These are phyloP conservation scores for Phytophthora sansomeana DNA, from an alignment of 352 stramenopile genomes.

Conservation along the genomic window DNA sequence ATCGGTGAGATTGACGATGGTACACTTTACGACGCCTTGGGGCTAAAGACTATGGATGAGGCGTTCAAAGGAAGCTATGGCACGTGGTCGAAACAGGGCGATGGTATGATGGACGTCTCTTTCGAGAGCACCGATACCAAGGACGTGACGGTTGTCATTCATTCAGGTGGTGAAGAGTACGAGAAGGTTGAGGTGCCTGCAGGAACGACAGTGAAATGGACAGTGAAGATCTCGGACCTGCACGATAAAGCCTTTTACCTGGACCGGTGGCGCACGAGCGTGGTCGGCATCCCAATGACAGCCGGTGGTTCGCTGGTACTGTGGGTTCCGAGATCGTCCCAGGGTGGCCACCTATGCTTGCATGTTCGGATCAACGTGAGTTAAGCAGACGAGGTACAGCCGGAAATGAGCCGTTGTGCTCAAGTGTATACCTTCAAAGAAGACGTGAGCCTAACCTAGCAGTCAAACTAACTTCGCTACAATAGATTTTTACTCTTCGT, in stretches of 20 bases:
- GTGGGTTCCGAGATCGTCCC: slow-evolving; percentile 49
- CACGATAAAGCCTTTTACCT: slow-evolving; percentile 61
- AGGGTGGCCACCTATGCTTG: slow-evolving; percentile 48
- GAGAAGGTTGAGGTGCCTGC: slow-evolving; percentile 24
- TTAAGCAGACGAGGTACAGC: slow-evolving; percentile 35
- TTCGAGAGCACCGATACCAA: slow-evolving; percentile 42
- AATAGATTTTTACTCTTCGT: slow-evolving; percentile 30
- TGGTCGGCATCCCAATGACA: slow-evolving; percentile 41
- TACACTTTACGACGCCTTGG: slow-evolving; percentile 34
- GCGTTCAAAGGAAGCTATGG: slow-evolving; percentile 48
- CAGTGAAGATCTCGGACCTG: slow-evolving; percentile 17
- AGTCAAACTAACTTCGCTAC: not conserved
- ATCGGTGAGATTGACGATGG: slow-evolving; percentile 49
- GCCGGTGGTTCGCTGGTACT: slow-evolving; percentile 39
- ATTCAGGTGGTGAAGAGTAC: slow-evolving; percentile 39
- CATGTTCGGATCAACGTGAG: slow-evolving; percentile 53
- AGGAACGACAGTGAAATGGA: slow-evolving; percentile 23
- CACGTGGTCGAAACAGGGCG: slow-evolving; percentile 40
- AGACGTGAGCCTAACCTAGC: not conserved
- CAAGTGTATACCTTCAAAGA: too few species aligned
- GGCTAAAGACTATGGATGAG: slow-evolving; percentile 36
- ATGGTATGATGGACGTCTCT: slow-evolving; percentile 33
- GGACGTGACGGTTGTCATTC: slow-evolving; percentile 36
- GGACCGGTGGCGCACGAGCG: slow-evolving; percentile 52
- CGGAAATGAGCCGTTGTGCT: too few species aligned